phyloP scores from a whole-genome alignment of 257 asterid species.

The Nicotiana obtusifolia region DNA sequence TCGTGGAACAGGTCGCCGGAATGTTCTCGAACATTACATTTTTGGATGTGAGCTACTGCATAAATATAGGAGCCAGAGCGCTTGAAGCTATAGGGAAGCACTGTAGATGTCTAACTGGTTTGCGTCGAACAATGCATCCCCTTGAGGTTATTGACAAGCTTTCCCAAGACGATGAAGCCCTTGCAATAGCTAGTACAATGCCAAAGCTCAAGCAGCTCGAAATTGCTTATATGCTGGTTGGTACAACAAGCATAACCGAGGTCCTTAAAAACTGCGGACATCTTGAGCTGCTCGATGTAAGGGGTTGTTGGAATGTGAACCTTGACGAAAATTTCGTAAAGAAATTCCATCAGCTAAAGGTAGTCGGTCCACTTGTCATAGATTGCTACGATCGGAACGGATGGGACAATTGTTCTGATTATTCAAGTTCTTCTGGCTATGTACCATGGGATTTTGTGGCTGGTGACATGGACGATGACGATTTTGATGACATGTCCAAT shows the following conservation, averaged over 20 bases:
- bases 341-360: slow-evolving; percentile 37
- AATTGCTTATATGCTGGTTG: slow-evolving; percentile 65
- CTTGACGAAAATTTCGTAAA: slow-evolving; percentile 51
- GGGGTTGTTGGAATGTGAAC: slow-evolving; percentile 81
- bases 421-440: slow-evolving; percentile 54
- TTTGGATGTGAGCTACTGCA: slow-evolving; percentile 79
- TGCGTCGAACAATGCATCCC: slow-evolving; percentile 75
- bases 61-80: slow-evolving; percentile 56
- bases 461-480: slow-evolving; percentile 41
- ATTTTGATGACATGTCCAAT: slow-evolving; percentile 34
- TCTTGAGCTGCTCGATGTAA: slow-evolving; percentile 63
- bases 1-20: slow-evolving; percentile 37
- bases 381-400: slow-evolving; percentile 49
- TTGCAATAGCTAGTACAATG: slow-evolving; percentile 69
- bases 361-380: slow-evolving; percentile 54
- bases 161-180: slow-evolving; percentile 76
- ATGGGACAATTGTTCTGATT: slow-evolving; percentile 64
- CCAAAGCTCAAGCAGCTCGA: slow-evolving; percentile 73
- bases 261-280: slow-evolving; percentile 46
- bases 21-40: slow-evolving; percentile 43
- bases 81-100: slow-evolving; percentile 60
- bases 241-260: slow-evolving; percentile 46
- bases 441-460: slow-evolving; percentile 69
- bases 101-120: slow-evolving; percentile 50
- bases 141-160: slow-evolving; percentile 49